These are phyloP conservation scores for Tagetes erecta DNA, from an alignment of 129 eudicot genomes.

Conservation along the genomic window DNA sequence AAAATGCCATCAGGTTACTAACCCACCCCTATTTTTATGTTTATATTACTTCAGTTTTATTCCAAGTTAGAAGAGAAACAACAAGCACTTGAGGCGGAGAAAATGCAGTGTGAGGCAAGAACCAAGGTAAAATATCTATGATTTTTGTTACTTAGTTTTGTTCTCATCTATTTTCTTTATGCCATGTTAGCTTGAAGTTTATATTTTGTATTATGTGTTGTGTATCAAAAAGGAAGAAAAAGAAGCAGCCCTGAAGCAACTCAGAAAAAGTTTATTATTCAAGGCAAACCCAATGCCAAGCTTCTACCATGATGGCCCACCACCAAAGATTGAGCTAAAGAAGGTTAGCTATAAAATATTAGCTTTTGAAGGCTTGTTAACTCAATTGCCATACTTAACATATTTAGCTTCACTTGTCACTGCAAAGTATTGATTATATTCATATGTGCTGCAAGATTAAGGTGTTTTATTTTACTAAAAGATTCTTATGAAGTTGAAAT, in stretches of 20 bases:
- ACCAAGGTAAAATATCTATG: conserved; percentile 55
- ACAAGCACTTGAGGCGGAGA: conserved; percentile 83
- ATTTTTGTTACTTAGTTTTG: not conserved
- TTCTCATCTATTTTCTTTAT: not conserved
- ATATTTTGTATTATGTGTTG: conserved; percentile 9
- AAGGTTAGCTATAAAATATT: conserved; percentile 46
- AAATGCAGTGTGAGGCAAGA: conserved; percentile 68
- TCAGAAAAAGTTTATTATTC: conserved; percentile 67
- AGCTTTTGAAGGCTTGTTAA: not conserved
- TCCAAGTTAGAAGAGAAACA: conserved; percentile 86
- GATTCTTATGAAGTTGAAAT: not conserved
- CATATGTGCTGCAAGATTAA: not conserved
- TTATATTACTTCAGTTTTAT: conserved; percentile 49
- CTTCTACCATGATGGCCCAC: conserved; percentile 92
- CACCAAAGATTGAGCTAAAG: conserved; percentile 74
- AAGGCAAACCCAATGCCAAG: conserved; percentile 97
- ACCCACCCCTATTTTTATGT: not conserved
- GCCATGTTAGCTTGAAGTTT: not conserved
- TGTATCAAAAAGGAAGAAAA: conserved; percentile 63
- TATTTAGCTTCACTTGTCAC: not conserved
- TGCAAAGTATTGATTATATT: not conserved
- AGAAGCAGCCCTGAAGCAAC: conserved; percentile 84
- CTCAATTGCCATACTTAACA: too few relatives aligned
- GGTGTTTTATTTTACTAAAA: not conserved
- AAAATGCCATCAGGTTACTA: conserved; percentile 1